phyloP scores from a whole-genome alignment of 108 stramenopile species.

The Chaetoceros muelleri region DNA sequence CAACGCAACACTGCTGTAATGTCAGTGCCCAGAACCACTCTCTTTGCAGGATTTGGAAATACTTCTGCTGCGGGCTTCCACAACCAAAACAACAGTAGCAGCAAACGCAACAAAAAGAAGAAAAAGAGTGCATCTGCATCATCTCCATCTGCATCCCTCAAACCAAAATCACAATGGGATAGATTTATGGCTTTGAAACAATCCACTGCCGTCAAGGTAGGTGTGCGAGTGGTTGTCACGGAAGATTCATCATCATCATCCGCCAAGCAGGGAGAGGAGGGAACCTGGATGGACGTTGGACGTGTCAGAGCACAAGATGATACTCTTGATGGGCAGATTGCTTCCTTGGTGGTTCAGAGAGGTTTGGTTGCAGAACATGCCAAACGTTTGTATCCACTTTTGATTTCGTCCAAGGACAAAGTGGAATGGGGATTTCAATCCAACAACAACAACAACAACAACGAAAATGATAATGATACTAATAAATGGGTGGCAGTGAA shows the following conservation, averaged over 20 bases:
- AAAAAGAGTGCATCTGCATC: too few species aligned
- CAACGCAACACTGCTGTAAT: too few species aligned
- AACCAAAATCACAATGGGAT: slow-evolving; percentile 61
- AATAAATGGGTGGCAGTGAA: slow-evolving; percentile 50
- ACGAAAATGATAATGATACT: not conserved
- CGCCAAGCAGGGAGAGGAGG: slow-evolving; percentile 3
- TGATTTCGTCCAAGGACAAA: slow-evolving; percentile 47
- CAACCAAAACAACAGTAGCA: too few species aligned
- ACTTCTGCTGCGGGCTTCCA: too few species aligned
- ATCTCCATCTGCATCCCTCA: slow-evolving; percentile 35
- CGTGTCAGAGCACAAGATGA: slow-evolving; percentile 43
- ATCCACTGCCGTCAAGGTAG: slow-evolving; percentile 35
- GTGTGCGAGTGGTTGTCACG: slow-evolving; percentile 26
- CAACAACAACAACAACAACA: not conserved
- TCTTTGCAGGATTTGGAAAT: too few species aligned
- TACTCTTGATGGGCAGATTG: slow-evolving; percentile 21
- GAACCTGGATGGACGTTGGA: slow-evolving; percentile 59
- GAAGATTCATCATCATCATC: too few species aligned
- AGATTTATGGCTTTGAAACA: slow-evolving; percentile 47
- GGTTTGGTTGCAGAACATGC: slow-evolving; percentile 73
- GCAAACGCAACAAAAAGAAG: too few species aligned
- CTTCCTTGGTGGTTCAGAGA: slow-evolving; percentile 54
- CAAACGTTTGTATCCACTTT: slow-evolving; percentile 49
- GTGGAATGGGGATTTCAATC: slow-evolving; percentile 54
- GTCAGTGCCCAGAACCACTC: too few species aligned